phyloP scores from a whole-genome alignment of 2,329 filamentous ascomycete species.

The Parastagonospora nodorum region DNA sequence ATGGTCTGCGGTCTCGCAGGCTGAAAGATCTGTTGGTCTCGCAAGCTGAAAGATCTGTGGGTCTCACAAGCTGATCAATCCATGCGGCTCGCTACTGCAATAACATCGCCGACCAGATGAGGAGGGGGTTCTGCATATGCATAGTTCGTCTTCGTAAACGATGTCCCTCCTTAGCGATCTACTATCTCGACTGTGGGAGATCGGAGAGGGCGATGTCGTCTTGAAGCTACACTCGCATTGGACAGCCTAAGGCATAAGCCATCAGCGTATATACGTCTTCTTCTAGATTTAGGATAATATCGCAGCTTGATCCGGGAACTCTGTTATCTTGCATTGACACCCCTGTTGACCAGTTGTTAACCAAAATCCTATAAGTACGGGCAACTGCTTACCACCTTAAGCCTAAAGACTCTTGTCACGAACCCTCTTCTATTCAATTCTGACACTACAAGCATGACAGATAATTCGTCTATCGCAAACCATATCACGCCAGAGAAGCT shows the following conservation, averaged over 20 bases:
- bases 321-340: background rate
- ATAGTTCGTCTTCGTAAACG: background rate
- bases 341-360: background rate
- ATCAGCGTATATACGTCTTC: background rate
- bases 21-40: background rate
- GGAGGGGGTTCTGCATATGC: background rate
- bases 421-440: background rate
- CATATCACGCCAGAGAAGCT: slow-evolving; percentile 29
- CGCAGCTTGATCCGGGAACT: background rate
- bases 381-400: background rate
- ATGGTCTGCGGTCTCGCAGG: background rate
- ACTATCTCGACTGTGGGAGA: background rate
- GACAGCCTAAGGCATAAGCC: background rate
- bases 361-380: background rate
- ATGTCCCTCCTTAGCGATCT: background rate
- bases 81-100: slow-evolving; percentile 3
- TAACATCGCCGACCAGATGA: slow-evolving; percentile 1
- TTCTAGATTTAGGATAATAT: background rate
- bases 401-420: background rate
- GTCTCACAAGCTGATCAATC: background rate
- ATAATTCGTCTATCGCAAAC: background rate
- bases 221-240: background rate
- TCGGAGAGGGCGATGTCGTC: background rate
- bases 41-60: background rate
- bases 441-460: background rate